A percentile compares a stretch with the other conserved stretches of the same genome.
These are phyloP conservation scores for Lasiodiplodia sp. DNA, from an alignment of 2,329 filamentous ascomycete species.

Conservation along the genomic window DNA sequence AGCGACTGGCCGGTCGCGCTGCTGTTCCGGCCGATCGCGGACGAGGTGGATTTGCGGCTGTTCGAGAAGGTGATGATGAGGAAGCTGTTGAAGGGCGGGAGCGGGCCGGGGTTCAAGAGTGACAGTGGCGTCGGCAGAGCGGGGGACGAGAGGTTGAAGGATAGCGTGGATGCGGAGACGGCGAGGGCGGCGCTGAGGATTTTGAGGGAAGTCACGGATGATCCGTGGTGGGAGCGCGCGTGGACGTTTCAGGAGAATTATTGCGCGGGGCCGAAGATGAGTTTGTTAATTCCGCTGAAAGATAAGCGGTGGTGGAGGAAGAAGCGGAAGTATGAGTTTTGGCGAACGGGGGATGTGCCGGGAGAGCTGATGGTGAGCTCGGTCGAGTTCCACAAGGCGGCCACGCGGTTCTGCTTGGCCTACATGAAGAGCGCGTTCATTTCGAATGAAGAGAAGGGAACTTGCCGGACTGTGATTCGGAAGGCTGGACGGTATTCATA, in stretches of 20 bases:
- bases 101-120: too few species aligned
- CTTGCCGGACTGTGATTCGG: not conserved
- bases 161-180: constrained; percentile 3
- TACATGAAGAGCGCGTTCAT: constrained; percentile 1
- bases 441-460: not conserved
- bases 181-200: not conserved
- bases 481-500: constrained; percentile 22
- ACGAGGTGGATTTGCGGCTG: constrained; percentile 15
- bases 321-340: not conserved
- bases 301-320: not conserved
- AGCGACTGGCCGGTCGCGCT: constrained; percentile 28
- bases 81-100: constrained; percentile 8
- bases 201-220: constrained; percentile 24
- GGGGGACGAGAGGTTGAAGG: not conserved
- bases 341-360: constrained; percentile 12
- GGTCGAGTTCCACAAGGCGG: constrained; percentile 29
- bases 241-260: constrained; percentile 33
- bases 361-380: constrained; percentile 25
- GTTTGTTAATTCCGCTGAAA: constrained; percentile 24
- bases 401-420: constrained; percentile 27
- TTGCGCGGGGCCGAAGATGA: constrained; percentile 30
- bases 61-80: constrained; percentile 19
- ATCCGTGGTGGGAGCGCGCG: constrained; percentile 32
- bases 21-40: constrained; percentile 20
- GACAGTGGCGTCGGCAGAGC: too few species aligned